Base-by-base conservation (phyloP, 2,329 filamentous ascomycete species). In the Lachnellula hyalina region DNA sequence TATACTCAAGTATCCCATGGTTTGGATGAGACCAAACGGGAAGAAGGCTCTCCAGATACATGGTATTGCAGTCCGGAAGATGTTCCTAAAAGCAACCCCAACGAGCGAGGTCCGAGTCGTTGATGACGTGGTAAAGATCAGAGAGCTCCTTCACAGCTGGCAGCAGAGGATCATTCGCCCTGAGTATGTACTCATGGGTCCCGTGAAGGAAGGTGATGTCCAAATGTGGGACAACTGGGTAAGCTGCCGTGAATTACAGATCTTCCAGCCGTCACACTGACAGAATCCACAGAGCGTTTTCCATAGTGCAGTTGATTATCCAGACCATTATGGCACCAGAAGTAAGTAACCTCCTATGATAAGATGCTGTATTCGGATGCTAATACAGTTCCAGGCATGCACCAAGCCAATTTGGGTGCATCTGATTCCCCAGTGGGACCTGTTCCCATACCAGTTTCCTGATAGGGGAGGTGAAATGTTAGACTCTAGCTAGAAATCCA, bases 21-120 rank as follows among this genome's bases (percentile, higher is more conserved):
- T 76, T 1, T 76, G 74, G 74, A 66, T 74, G 9, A 77, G 76
- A 52, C 74, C 75, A 0, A 64, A 72, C 0, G 70, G 71, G 6
- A 71, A 75, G 53, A 72, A 71, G 48, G 72, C 74, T 5, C 72
- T 77, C 60, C 71, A 73, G 63, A 73, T 76, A 25, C 74, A 76
- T 53, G 70, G 71, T 11, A 72, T 74, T 23, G 71, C 67, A 49
- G 72, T 67, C 14, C 67, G 71, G 28, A 71, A 69, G 36, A 64
- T 75, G 9, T 75, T 73, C 54, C 23, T 76, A 11, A 70, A 72
- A 15, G 67, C 67, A 0, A 67, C 65, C 2, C 57, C 58, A 0
- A 63, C 68, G 4, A 70, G 72, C 38, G 63, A 70, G 44, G 67
- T 73, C 1, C 58, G 56, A 3, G 60, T 74, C 5, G 55, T 76